Evolutionary conservation across 129 eudicot genomes (phyloP).

Genomic region (Lactuca saligna): DNA sequence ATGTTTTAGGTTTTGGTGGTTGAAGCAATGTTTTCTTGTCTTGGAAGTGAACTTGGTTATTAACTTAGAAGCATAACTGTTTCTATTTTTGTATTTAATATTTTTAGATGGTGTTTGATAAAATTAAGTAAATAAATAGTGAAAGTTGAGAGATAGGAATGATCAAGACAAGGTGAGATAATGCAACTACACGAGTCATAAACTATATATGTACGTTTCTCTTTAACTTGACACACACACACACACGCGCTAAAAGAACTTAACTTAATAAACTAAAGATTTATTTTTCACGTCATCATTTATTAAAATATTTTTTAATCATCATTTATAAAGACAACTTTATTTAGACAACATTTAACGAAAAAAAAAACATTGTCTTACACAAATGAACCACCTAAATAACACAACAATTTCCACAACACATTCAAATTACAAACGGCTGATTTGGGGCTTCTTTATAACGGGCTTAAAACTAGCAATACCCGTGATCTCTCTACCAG

Average conservation of each 20-base stretch:
- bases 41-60: conserved; percentile 23
- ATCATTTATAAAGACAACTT: not conserved
- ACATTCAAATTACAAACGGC: conserved; percentile 61
- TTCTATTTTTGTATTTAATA: not conserved
- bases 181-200: not conserved
- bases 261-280: too few relatives aligned
- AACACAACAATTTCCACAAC: conserved; percentile 21
- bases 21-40: conserved; percentile 23
- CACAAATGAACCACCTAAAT: conserved; percentile 2
- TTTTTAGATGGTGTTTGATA: not conserved
- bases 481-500: conserved; percentile 87
- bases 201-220: not conserved
- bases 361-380: not conserved
- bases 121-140: not conserved
- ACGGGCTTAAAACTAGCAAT: conserved; percentile 91
- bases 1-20: conserved; percentile 19
- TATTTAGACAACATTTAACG: too few relatives aligned
- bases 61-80: conserved; percentile 13
- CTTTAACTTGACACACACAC: not conserved
- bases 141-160: not conserved
- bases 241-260: too few relatives aligned
- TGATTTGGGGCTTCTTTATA: conserved; percentile 38
- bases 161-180: not conserved
- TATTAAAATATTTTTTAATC: not conserved
- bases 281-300: not conserved